phyloP scores from a whole-genome alignment of 495 filamentous ascomycete species.

The Tuber magnatum region DNA sequence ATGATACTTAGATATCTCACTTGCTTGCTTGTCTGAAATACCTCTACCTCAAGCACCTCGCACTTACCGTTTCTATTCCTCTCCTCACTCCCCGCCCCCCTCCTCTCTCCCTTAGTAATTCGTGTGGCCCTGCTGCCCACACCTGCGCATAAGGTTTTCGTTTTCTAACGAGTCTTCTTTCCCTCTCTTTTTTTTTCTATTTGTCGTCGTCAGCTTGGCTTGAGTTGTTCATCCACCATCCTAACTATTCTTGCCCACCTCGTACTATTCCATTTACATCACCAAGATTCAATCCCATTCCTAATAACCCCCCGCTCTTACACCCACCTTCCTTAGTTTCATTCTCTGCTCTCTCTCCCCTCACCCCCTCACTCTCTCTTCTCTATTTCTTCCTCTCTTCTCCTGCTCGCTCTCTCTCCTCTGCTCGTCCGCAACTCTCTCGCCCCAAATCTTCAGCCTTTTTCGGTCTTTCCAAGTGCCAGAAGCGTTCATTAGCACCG shows the following conservation, averaged over 20 bases:
- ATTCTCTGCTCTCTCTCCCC: not conserved
- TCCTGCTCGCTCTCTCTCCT: not conserved
- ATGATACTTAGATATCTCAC: not conserved
- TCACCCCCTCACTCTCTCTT: not conserved
- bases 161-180: not conserved
- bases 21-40: not conserved
- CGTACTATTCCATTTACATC: not conserved
- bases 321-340: not conserved
- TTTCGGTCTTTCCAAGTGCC: not conserved
- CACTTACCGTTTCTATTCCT: not conserved
- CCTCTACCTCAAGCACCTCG: not conserved
- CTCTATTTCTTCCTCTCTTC: not conserved
- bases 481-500: not conserved
- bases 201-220: constrained; percentile 4
- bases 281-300: not conserved
- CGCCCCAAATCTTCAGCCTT: not conserved
- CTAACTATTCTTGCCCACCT: not conserved
- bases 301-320: not conserved
- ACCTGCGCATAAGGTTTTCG: not conserved
- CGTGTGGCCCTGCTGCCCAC: not conserved
- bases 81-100: too few relatives aligned
- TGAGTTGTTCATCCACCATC: not conserved
- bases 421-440: not conserved
- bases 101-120: not conserved
- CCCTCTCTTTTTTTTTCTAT: not conserved